Conservation (phyloP, 352 stramenopile genomes). For the Vaucheria bursata region DNA sequence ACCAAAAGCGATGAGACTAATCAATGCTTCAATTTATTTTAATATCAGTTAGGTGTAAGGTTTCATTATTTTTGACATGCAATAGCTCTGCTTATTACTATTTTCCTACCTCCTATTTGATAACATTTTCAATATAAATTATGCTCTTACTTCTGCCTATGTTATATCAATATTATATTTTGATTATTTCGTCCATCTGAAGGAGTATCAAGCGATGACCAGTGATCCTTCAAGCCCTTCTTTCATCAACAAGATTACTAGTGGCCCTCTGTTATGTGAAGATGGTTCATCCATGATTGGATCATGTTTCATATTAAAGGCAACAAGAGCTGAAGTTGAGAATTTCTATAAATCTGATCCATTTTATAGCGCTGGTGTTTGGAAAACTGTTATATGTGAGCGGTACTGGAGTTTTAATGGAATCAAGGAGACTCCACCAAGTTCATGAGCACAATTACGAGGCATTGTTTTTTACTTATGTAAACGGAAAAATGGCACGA, state of each 20-base stretch:
- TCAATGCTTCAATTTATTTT: no score
- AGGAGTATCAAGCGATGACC: constrained; percentile 24
- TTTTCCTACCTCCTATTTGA: background rate
- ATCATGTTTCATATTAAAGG: constrained; percentile 25
- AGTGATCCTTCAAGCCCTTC: constrained; percentile 7
- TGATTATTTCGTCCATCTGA: background rate
- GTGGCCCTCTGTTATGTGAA: constrained; percentile 21
- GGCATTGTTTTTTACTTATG: no score
- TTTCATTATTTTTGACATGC: no score
- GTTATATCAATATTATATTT: no score
- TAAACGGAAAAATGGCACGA: no score
- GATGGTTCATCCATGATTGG: constrained; percentile 33
- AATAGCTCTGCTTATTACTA: background rate
- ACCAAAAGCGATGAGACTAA: no score
- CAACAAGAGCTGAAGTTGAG: constrained; percentile 23
- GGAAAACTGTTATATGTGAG: constrained; percentile 14
- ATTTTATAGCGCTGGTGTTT: constrained; percentile 27
- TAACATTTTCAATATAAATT: no score
- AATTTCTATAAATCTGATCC: constrained; percentile 30
- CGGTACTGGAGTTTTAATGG: constrained; percentile 14
- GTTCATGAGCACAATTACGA: no score
- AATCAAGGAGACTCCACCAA: constrained; percentile 2
- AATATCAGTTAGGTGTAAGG: no score
- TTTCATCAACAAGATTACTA: constrained; percentile 40
- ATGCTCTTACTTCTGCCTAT: no score